Percentiles rank a stretch among this genome's conserved stretches.
These are phyloP conservation scores for Corymbia citriodora DNA, from an alignment of 441 rosid genomes.

Conservation along the genomic window DNA sequence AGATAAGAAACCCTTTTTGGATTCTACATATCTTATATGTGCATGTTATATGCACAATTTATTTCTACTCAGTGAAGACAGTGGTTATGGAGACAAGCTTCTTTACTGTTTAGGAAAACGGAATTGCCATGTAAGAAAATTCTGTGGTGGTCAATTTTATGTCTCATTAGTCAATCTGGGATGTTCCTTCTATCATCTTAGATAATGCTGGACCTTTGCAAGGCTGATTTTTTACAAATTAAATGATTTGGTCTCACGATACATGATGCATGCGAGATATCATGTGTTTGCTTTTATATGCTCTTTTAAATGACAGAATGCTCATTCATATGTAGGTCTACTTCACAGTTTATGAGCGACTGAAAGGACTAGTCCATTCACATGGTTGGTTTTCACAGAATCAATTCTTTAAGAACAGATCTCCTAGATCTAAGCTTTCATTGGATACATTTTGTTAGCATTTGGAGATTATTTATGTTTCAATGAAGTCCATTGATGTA, in stretches of 20 bases:
- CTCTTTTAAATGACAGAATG: constrained; percentile 23
- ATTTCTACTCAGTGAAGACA: background rate
- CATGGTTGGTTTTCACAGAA: constrained; percentile 48
- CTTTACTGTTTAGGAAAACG: background rate
- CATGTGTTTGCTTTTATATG: background rate
- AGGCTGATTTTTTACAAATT: background rate
- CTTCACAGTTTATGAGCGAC: constrained; percentile 72
- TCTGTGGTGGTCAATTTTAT: background rate
- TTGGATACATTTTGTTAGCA: background rate
- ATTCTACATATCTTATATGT: background rate
- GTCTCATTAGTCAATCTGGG: background rate
- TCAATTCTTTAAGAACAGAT: background rate
- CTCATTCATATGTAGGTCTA: constrained; percentile 61
- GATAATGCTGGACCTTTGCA: background rate
- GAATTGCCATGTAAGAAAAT: background rate
- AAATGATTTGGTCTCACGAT: background rate
- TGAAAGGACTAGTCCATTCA: constrained; percentile 63
- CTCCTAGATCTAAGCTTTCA: constrained; percentile 1
- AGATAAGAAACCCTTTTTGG: background rate
- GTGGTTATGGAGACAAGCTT: background rate
- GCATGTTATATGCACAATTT: background rate
- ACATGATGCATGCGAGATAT: background rate
- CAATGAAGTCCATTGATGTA: background rate
- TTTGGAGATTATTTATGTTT: background rate
- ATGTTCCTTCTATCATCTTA: background rate